Evolutionary conservation across 805 yeast species (phyloP), one percentile per base, ranked within the genome.

Genomic region (Torulaspora microellipsoides): DNA sequence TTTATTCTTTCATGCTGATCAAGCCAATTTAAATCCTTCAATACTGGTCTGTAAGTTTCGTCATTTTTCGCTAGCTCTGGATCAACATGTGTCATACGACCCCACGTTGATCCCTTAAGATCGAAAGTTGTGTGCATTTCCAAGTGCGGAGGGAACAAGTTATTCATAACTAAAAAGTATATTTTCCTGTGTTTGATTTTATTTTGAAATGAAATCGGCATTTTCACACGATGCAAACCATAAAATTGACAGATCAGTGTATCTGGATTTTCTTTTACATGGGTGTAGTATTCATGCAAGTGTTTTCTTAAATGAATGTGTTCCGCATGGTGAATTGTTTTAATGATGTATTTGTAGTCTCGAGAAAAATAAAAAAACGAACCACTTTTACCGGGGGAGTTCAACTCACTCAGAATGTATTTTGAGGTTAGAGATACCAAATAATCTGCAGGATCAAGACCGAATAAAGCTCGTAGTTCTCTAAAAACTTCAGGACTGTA

Each of bases 311-410:
- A 68, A 61, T 87, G 93, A 48, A 80, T 78, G 68, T 93, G 98
- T 59, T 93, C 99, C 1, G 93, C 68, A 57, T 86, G 95, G 61
- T 87, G 97, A 43, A 93, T 89, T 0, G 99, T 93, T 64, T 93
- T 93, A 66, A 93, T 95, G 60, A 93, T 93, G 67, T 86, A 93
- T 50, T 91, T 76, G 68, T 83, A 90, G 67, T 95, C 99, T 48
- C 96, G 72, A 5, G 97, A 88, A 64, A 85, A 95, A 69, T 93
- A 93, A 61, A 93, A 93, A 59, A 91, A 91, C 0, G 96, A 88
- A 0, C 99, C 99, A 58, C 95, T 84, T 64, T 93, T 93, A 3
- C 99, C 99, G 0, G 98, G 97, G 1, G 97, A 89, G 15, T 91
- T 95, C 51, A 89, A 70, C 66, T 91, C 97, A 23, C 93, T 84